phyloP scores from a whole-genome alignment of 345 rosid genomes.

The Pelargonium nanum region DNA sequence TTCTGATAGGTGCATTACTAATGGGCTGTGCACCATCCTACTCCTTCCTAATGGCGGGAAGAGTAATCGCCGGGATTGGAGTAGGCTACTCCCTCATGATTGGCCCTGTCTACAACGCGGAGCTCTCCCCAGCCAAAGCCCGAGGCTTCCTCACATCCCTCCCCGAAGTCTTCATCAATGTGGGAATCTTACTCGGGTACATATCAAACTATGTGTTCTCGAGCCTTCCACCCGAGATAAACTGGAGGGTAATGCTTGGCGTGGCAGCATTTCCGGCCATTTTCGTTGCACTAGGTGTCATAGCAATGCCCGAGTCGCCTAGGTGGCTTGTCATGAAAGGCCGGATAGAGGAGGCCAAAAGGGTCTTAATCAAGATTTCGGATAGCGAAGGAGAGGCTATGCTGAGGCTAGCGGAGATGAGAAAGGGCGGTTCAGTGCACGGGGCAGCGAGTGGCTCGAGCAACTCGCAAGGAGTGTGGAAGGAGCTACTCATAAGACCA shows the following conservation, averaged over 20 bases:
- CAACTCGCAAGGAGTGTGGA: slow-evolving; percentile 38
- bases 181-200: slow-evolving; percentile 44
- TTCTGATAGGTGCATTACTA: slow-evolving; percentile 39
- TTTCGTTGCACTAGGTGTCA: slow-evolving; percentile 22
- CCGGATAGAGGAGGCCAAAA: slow-evolving; percentile 29
- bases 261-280: slow-evolving; percentile 33
- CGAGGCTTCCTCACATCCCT: slow-evolving; percentile 54
- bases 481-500: slow-evolving; percentile 25
- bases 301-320: slow-evolving; percentile 47
- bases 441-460: slow-evolving; percentile 11
- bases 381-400: slow-evolving; percentile 31
- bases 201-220: slow-evolving; percentile 31
- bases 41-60: slow-evolving; percentile 38
- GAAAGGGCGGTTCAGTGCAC: slow-evolving; percentile 9
- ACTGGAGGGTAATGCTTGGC: slow-evolving; percentile 49
- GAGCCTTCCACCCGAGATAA: slow-evolving; percentile 23
- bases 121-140: slow-evolving; percentile 36
- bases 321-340: slow-evolving; percentile 54
- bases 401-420: slow-evolving; percentile 26
- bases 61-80: slow-evolving; percentile 46
- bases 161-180: slow-evolving; percentile 46
- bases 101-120: slow-evolving; percentile 38
- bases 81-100: slow-evolving; percentile 60
- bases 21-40: slow-evolving; percentile 47
- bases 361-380: slow-evolving; percentile 29